A percentile compares a stretch with the other conserved stretches of the same genome.
Conservation (phyloP, 1,284 basidiomycete species). For the Agaricales sp. region DNA sequence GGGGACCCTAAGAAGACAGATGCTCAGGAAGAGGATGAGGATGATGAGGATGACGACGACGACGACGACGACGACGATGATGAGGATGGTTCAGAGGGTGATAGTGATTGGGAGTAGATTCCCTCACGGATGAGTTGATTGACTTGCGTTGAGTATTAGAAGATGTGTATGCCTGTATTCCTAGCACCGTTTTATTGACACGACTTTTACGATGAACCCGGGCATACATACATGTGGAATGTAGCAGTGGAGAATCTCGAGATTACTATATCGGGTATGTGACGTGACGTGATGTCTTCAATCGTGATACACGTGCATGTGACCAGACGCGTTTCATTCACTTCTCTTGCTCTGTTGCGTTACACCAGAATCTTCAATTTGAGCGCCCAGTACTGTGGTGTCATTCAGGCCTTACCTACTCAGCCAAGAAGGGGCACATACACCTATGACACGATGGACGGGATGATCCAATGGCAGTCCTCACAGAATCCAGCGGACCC, state of each 20-base stretch:
- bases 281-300: too few relatives aligned
- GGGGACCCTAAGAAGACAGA: neutral
- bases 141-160: too few relatives aligned
- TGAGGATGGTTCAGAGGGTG: slow-evolving; percentile 13
- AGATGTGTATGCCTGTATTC: too few relatives aligned
- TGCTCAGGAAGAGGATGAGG: neutral
- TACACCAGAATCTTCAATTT: neutral
- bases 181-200: too few relatives aligned
- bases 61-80: neutral
- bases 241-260: too few relatives aligned
- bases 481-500: neutral
- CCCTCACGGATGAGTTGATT: too few relatives aligned
- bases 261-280: too few relatives aligned
- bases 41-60: too few relatives aligned
- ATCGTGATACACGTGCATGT: neutral
- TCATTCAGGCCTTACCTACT: slow-evolving; percentile 15
- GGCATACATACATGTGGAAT: too few relatives aligned
- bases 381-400: neutral
- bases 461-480: neutral
- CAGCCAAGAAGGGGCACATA: too few relatives aligned
- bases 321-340: neutral
- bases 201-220: too few relatives aligned
- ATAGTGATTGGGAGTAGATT: slow-evolving; percentile 1
- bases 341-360: neutral
- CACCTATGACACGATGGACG: neutral